These are phyloP conservation scores for Chlorella variabilis DNA, from an alignment of 163 green algal species.

Conservation along the genomic window DNA sequence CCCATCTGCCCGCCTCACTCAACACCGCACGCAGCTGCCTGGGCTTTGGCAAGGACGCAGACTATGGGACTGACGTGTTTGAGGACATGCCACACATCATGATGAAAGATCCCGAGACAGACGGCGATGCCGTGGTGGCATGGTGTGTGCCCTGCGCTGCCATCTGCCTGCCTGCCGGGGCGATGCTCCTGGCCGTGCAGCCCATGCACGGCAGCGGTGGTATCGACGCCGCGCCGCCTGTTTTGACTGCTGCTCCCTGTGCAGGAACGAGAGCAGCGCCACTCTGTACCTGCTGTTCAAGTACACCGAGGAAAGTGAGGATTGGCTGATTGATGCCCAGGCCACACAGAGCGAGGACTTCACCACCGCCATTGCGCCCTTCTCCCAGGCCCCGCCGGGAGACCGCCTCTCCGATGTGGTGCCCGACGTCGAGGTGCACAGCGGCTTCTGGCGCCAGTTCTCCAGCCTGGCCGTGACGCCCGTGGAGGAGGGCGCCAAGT, in stretches of 20 bases:
- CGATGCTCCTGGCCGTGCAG: background rate
- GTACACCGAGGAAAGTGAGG: conserved; percentile 12
- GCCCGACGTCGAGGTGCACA: conserved; percentile 13
- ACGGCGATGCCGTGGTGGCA: background rate
- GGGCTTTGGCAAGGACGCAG: conserved; percentile 6
- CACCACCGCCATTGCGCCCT: background rate
- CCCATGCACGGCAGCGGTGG: background rate
- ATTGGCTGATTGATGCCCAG: conserved; percentile 18
- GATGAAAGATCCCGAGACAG: background rate
- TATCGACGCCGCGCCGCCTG: too few species aligned
- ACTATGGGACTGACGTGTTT: background rate
- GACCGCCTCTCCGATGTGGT: background rate
- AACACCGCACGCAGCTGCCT: conserved; percentile 21
- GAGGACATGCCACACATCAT: background rate
- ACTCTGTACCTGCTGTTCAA: conserved; percentile 28
- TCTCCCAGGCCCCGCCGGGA: background rate
- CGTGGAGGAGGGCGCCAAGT: background rate
- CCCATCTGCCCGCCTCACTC: background rate
- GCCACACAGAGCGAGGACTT: background rate
- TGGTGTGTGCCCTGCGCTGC: background rate
- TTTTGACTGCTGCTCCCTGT: too few species aligned
- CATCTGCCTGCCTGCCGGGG: too few species aligned
- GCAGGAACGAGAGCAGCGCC: conserved; percentile 12
- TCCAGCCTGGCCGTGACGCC: conserved; percentile 3
- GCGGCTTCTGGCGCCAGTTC: conserved; percentile 17